A percentile compares a stretch with the other conserved stretches of the same genome.
Conservation (phyloP, 2,329 filamentous ascomycete genomes). For the Seiridium cupressi region DNA sequence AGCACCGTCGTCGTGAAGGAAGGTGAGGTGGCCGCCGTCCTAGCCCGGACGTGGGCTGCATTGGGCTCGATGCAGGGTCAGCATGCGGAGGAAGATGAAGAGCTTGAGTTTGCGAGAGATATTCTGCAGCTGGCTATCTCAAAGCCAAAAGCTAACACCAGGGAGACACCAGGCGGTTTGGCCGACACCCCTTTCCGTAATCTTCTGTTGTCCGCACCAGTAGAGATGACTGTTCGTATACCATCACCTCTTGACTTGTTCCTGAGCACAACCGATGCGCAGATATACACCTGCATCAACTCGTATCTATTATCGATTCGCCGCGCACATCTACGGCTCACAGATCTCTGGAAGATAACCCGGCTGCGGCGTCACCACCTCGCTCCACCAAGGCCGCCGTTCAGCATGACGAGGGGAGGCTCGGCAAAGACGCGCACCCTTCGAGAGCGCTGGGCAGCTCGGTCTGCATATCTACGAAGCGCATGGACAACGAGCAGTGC, state of each 20-base stretch:
- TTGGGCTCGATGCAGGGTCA: conserved; percentile 72
- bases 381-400: conserved; percentile 63
- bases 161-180: conserved; percentile 30
- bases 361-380: conserved; percentile 76
- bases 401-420: conserved; percentile 60
- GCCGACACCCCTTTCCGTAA: conserved; percentile 68
- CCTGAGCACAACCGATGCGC: conserved; percentile 71
- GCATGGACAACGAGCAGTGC: conserved; percentile 90
- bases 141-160: conserved; percentile 41
- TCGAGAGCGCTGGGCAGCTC: conserved; percentile 60
- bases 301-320: conserved; percentile 84
- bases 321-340: conserved; percentile 79
- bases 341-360: conserved; percentile 83
- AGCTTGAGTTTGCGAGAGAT: conserved; percentile 78
- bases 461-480: conserved; percentile 69
- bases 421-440: conserved; percentile 59
- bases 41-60: conserved; percentile 76
- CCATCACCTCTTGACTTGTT: conserved; percentile 84
- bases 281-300: conserved; percentile 81
- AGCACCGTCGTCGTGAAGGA: conserved; percentile 75
- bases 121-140: conserved; percentile 67
- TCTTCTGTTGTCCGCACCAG: conserved; percentile 76
- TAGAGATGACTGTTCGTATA: conserved; percentile 68
- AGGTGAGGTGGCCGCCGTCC: conserved; percentile 75
- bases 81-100: conserved; percentile 75